Conservation (phyloP, 106 monocot species). For the Acanthochlamys bracteata region DNA sequence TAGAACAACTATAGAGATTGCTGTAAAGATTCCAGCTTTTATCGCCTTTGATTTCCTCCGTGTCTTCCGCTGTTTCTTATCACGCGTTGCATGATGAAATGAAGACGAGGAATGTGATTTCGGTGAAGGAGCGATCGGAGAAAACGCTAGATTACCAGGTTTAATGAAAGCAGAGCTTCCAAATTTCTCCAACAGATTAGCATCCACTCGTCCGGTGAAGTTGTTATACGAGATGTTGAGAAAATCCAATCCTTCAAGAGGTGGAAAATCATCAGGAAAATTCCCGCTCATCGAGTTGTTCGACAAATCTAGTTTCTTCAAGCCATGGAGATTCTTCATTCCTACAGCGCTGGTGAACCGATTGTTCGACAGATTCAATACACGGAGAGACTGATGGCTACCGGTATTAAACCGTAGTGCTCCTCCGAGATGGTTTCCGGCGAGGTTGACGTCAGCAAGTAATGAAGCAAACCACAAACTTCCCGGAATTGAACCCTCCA, state of each 20-base stretch:
- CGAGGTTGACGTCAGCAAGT: constrained; percentile 50
- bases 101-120: background rate
- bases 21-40: background rate
- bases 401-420: constrained; percentile 26
- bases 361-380: constrained; percentile 63
- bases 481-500: constrained; percentile 59
- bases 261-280: constrained; percentile 47
- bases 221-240: constrained; percentile 81
- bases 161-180: constrained; percentile 47
- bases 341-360: constrained; percentile 49
- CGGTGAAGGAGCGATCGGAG: background rate
- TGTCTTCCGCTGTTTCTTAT: background rate
- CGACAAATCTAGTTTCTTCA: constrained; percentile 45
- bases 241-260: constrained; percentile 16
- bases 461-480: constrained; percentile 48
- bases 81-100: background rate
- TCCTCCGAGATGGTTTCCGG: constrained; percentile 69
- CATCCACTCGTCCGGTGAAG: constrained; percentile 42
- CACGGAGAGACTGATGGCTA: constrained; percentile 2
- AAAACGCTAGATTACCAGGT: constrained; percentile 21
- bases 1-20: background rate
- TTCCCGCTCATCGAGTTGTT: constrained; percentile 48
- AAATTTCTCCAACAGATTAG: constrained; percentile 26
- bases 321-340: constrained; percentile 6
- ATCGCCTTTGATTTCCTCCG: background rate